phyloP scores from a whole-genome alignment of 2,329 filamentous ascomycete species.

The Aureobasidium melanogenum region DNA sequence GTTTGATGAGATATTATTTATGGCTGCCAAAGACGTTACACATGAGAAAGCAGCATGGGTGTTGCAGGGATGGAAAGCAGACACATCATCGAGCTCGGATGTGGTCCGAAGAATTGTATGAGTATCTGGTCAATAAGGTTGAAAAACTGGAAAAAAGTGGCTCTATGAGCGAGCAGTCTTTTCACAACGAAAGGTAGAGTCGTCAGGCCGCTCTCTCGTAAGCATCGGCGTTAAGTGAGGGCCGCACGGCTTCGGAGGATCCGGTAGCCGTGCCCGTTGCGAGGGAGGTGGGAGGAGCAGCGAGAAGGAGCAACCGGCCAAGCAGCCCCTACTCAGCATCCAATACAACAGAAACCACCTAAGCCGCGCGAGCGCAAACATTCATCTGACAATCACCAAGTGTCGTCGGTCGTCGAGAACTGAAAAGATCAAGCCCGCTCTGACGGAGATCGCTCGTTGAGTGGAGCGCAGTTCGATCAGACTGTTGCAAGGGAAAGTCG shows the following conservation, averaged over 20 bases:
- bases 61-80: background rate
- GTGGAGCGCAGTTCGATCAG: background rate
- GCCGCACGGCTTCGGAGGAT: background rate
- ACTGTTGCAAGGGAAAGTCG: background rate
- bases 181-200: background rate
- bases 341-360: background rate
- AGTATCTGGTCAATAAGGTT: background rate
- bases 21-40: background rate
- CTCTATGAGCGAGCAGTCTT: background rate
- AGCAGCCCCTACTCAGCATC: background rate
- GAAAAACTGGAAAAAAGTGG: background rate
- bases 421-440: background rate
- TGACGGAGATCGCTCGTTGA: background rate
- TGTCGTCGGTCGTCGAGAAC: background rate
- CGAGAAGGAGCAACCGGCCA: background rate
- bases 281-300: background rate
- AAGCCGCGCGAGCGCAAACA: background rate
- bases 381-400: background rate
- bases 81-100: background rate
- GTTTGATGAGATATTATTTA: background rate
- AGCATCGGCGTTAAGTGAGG: background rate
- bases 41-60: background rate
- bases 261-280: background rate
- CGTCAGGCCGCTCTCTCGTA: background rate
- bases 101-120: background rate